Conservation (phyloP, 768 basidiomycete genomes). For the Pleurotus cornucopiae region DNA sequence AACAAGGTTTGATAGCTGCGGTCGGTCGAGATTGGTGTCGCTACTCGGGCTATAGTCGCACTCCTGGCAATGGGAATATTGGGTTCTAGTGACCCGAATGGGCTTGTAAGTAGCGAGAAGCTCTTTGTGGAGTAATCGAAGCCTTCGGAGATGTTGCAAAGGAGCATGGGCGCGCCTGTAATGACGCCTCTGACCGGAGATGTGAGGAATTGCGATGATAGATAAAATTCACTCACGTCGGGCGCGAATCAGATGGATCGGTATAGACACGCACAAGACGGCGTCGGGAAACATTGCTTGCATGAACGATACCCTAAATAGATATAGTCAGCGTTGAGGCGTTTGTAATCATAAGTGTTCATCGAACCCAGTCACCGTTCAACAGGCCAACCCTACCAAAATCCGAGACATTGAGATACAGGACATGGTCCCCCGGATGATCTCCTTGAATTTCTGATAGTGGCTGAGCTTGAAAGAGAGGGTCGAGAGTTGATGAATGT, state of each 20-base stretch:
- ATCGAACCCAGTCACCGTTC: conserved; percentile 73
- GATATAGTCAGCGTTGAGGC: not conserved
- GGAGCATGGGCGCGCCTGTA: conserved; percentile 44
- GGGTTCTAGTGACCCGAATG: conserved; percentile 57
- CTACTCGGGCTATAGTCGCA: conserved; percentile 76
- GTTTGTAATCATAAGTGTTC: not conserved
- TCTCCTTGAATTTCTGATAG: conserved; percentile 28
- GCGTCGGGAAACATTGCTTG: conserved; percentile 26
- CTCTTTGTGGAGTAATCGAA: conserved; percentile 13
- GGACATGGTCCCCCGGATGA: conserved; percentile 42
- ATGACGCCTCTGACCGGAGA: conserved; percentile 30
- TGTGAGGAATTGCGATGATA: not conserved
- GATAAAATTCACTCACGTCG: conserved; percentile 27
- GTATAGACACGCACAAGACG: conserved; percentile 57
- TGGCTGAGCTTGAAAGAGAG: conserved; percentile 15
- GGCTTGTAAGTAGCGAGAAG: conserved; percentile 42
- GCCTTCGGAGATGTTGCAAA: conserved; percentile 45
- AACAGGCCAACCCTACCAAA: conserved; percentile 63
- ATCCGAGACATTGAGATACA: conserved; percentile 63
- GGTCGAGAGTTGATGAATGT: conserved; percentile 5
- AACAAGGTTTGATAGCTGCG: conserved; percentile 60
- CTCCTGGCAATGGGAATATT: conserved; percentile 63
- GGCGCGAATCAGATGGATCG: conserved; percentile 32
- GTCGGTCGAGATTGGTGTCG: conserved; percentile 67
- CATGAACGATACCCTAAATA: conserved; percentile 46